phyloP scores from a whole-genome alignment of 129 eudicot genomes.

The Artemisia argyi region DNA sequence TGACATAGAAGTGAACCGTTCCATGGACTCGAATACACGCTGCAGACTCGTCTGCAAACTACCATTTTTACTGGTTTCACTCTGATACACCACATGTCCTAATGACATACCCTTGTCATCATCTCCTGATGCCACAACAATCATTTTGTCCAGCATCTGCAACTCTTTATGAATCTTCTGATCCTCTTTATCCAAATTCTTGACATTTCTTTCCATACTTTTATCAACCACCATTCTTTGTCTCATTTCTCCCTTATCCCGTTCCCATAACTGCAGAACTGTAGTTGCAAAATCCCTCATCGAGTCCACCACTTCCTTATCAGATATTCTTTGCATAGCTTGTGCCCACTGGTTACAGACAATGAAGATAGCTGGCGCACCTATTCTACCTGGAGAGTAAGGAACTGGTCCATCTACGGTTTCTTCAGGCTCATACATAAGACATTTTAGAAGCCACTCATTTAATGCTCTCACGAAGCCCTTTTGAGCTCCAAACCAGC shows the following conservation, averaged over 20 bases:
- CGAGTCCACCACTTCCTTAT: slow-evolving; percentile 75
- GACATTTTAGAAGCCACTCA: slow-evolving; percentile 81
- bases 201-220: slow-evolving; percentile 46
- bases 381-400: slow-evolving; percentile 88
- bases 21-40: slow-evolving; percentile 82
- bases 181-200: slow-evolving; percentile 69
- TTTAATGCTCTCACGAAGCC: slow-evolving; percentile 71
- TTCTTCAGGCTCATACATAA: slow-evolving; percentile 78
- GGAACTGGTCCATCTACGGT: slow-evolving; percentile 85
- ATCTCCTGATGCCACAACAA: slow-evolving; percentile 47
- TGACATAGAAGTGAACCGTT: slow-evolving; percentile 58
- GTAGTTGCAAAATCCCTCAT: slow-evolving; percentile 66
- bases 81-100: slow-evolving; percentile 72
- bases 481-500: slow-evolving; percentile 83
- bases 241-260: slow-evolving; percentile 71
- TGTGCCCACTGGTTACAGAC: slow-evolving; percentile 90
- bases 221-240: slow-evolving; percentile 55
- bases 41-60: slow-evolving; percentile 72
- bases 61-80: slow-evolving; percentile 75
- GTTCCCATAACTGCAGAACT: slow-evolving; percentile 80
- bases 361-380: slow-evolving; percentile 81
- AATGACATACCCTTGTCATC: slow-evolving; percentile 31
- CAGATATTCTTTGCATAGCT: slow-evolving; percentile 71
- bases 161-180: slow-evolving; percentile 79
- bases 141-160: slow-evolving; percentile 74